Evolutionary conservation across 441 rosid genomes (phyloP), one percentile per base, ranked within the genome.

Genomic region (Croton setiger): DNA sequence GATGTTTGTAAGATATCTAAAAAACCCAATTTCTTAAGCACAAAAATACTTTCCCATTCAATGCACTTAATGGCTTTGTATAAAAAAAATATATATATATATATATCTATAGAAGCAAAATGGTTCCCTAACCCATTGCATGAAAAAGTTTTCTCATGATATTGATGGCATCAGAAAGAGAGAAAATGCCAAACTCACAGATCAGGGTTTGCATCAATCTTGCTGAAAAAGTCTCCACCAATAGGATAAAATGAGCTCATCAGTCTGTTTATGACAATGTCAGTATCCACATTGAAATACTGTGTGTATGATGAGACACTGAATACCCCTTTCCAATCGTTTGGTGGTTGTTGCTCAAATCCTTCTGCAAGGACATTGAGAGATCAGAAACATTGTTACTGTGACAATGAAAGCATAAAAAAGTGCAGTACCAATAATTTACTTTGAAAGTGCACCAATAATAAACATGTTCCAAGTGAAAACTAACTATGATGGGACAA

Each of bases 141-240:
- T 37, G 49, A 53, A 37, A n/a, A 36, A 2, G 0, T 10, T 18
- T 23, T 23, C 20, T n/a, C 63, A 56, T 23, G 17, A 66, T 39
- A 39, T 7, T 39, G 61, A 20, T 37, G 23, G 39, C 21, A 54
- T 37, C 21, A 1, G n/a, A 49, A 71, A 68, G 37, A 64, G 17
- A 56, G 33, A 10, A 44, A 47, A 23, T 59, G 41, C 65, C 73
- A 54, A 75, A 87, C 99, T 95, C 81, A 95, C 97, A 95, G 76
- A 78, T 95, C 99, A 63, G 99, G 99, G 71, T 95, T 92, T 20
- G 98, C 93, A 75, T 90, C 92, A 48, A 88, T 92, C 84, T 90
- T 92, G 84, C 77, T 82, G 86, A 88, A 95, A 76, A 95, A 92
- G 81, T 90, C 90, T 10, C 91, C 98, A 73, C 77, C 76, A 9